A percentile compares a stretch with the other conserved stretches of the same genome.
phyloP scores from a whole-genome alignment of 345 rosid genomes.

The Hevea brasiliensis region DNA sequence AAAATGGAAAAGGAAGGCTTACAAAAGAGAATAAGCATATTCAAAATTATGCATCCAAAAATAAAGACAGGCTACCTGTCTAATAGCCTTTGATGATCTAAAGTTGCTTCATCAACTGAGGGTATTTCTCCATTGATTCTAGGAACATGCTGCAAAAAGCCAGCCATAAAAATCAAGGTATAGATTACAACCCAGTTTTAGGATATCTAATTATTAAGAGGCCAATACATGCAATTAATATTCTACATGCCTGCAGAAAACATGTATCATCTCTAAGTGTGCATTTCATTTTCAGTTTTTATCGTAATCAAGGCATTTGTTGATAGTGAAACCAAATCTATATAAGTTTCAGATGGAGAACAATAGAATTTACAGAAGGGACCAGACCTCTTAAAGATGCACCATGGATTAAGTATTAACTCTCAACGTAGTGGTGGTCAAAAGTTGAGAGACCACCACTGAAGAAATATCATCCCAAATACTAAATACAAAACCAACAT shows the following conservation, averaged over 20 bases:
- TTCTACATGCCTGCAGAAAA: not conserved
- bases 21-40: slow-evolving; percentile 29
- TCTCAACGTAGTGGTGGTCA: not conserved
- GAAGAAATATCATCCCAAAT: not conserved
- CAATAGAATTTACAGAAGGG: not conserved
- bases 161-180: not conserved
- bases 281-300: not conserved
- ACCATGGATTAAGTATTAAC: not conserved
- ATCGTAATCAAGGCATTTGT: not conserved
- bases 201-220: not conserved
- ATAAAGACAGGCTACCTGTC: slow-evolving; percentile 42
- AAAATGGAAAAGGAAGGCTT: slow-evolving; percentile 10
- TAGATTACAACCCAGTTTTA: not conserved
- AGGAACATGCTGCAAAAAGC: slow-evolving; percentile 80
- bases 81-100: slow-evolving; percentile 86
- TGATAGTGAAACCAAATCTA: not conserved
- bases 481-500: not conserved
- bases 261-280: not conserved
- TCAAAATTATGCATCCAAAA: not conserved
- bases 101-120: slow-evolving; percentile 79
- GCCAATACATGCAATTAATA: not conserved
- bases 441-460: not conserved
- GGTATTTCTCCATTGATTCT: slow-evolving; percentile 94
- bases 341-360: not conserved
- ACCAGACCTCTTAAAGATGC: not conserved